These are phyloP conservation scores for Boehmeria nivea DNA, from an alignment of 306 rosid genomes.

Conservation along the genomic window DNA sequence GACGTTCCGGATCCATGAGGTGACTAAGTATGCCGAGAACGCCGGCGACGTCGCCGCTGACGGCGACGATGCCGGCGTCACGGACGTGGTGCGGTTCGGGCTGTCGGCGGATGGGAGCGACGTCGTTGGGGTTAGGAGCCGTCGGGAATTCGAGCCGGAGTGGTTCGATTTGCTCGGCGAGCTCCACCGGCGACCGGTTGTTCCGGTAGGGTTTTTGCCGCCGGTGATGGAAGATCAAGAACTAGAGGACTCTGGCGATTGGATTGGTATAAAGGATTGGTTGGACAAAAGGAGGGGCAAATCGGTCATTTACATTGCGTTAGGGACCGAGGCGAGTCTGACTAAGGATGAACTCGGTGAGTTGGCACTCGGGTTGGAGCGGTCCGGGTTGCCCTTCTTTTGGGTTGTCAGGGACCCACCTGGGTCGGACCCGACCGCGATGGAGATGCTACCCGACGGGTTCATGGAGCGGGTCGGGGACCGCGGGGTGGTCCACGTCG, in stretches of 20 bases:
- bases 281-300: constrained; percentile 19
- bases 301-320: constrained; percentile 35
- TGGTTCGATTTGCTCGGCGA: constrained; percentile 28
- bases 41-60: constrained; percentile 5
- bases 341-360: constrained; percentile 29
- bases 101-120: constrained; percentile 18
- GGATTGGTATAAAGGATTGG: constrained; percentile 20
- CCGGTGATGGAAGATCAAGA: constrained; percentile 9
- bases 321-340: constrained; percentile 34
- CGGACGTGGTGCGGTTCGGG: constrained; percentile 32
- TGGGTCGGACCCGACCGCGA: neutral
- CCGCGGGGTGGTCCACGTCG: constrained; percentile 19
- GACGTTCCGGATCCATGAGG: constrained; percentile 24
- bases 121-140: constrained; percentile 33
- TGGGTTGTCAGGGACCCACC: constrained; percentile 30
- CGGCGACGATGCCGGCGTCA: constrained; percentile 1
- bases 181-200: constrained; percentile 20
- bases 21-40: constrained; percentile 5
- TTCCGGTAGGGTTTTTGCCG: constrained; percentile 25
- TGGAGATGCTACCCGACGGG: constrained; percentile 32
- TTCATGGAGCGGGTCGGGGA: constrained; percentile 29
- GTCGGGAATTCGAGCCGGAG: constrained; percentile 33
- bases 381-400: constrained; percentile 28
- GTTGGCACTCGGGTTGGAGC: constrained; percentile 37
- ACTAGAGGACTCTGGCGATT: neutral